Conservation (phyloP, 2,329 filamentous ascomycete genomes). For the Exophiala calicioides region DNA sequence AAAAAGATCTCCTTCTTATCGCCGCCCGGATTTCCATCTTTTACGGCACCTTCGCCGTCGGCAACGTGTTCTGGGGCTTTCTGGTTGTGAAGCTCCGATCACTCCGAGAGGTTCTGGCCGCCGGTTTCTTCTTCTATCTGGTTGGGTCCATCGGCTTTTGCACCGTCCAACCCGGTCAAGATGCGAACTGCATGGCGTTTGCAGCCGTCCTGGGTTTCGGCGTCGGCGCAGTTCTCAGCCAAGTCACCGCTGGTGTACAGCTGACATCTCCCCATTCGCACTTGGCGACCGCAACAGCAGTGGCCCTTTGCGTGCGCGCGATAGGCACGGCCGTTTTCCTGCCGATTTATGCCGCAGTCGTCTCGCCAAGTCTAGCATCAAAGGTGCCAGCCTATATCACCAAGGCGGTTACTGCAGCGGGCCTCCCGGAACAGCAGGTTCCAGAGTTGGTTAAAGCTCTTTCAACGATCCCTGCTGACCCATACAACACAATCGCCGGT, state of each 20-base stretch:
- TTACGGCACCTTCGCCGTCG: no score
- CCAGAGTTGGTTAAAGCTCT: slow-evolving; percentile 4
- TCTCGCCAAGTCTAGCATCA: background rate
- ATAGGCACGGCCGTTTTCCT: background rate
- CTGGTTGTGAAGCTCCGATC: background rate
- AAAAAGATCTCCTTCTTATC: no score
- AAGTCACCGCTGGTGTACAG: slow-evolving; percentile 7
- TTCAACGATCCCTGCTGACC: slow-evolving; percentile 15
- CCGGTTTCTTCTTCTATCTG: slow-evolving; percentile 3
- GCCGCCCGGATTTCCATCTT: no score
- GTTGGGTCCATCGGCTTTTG: slow-evolving; percentile 3
- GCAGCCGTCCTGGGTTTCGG: slow-evolving; percentile 6
- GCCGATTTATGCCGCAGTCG: slow-evolving; percentile 2
- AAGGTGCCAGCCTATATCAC: slow-evolving; percentile 10
- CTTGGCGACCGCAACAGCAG: slow-evolving; percentile 10
- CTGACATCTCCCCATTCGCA: slow-evolving; percentile 3
- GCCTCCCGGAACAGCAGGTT: slow-evolving; percentile 3
- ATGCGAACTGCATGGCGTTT: background rate
- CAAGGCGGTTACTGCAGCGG: slow-evolving; percentile 4
- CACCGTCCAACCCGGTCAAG: slow-evolving; percentile 8
- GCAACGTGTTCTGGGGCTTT: slow-evolving; percentile 8
- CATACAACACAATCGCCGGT: background rate
- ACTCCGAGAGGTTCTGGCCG: slow-evolving; percentile 2
- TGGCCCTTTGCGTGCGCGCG: slow-evolving; percentile 1
- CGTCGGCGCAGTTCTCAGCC: slow-evolving; percentile 2